These are phyloP conservation scores for Epichloe sibirici DNA, from an alignment of 2,329 filamentous ascomycete species.

Conservation along the genomic window DNA sequence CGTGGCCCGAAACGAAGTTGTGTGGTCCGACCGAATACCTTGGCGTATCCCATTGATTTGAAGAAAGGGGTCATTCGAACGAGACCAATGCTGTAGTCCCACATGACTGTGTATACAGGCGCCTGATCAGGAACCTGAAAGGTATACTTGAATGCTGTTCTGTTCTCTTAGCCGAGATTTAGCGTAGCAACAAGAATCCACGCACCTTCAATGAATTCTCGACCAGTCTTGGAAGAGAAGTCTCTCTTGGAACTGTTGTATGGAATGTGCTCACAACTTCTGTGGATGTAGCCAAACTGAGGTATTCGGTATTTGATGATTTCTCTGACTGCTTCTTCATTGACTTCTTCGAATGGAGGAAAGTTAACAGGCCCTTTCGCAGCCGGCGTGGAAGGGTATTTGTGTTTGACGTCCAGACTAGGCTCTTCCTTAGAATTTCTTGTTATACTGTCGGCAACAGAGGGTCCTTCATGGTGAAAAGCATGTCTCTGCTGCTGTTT, in stretches of 20 bases:
- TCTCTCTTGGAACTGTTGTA: constrained; percentile 92
- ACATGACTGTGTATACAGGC: constrained; percentile 67
- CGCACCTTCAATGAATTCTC: constrained; percentile 79
- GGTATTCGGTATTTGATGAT: constrained; percentile 49
- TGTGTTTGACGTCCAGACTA: not conserved
- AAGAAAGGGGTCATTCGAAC: constrained; percentile 93
- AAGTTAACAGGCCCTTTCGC: constrained; percentile 40
- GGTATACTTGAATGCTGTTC: constrained; percentile 67
- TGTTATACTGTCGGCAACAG: not conserved
- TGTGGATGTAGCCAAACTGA: constrained; percentile 49
- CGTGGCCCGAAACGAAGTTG: constrained; percentile 7
- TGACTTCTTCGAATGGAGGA: constrained; percentile 56
- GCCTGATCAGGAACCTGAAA: constrained; percentile 60
- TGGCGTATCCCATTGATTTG: constrained; percentile 77
- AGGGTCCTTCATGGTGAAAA: no score
- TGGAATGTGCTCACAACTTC: constrained; percentile 65
- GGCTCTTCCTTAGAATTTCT: not conserved
- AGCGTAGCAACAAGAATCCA: not conserved
- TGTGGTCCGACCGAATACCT: constrained; percentile 41
- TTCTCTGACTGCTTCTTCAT: constrained; percentile 32
- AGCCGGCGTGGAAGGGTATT: not conserved
- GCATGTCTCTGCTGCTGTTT: not conserved
- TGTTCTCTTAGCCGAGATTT: not conserved
- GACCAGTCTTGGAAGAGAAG: constrained; percentile 74
- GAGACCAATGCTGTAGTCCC: constrained; percentile 93